phyloP scores from a whole-genome alignment of 1,139 yeast genomes.

The Taiozyma sp. region DNA sequence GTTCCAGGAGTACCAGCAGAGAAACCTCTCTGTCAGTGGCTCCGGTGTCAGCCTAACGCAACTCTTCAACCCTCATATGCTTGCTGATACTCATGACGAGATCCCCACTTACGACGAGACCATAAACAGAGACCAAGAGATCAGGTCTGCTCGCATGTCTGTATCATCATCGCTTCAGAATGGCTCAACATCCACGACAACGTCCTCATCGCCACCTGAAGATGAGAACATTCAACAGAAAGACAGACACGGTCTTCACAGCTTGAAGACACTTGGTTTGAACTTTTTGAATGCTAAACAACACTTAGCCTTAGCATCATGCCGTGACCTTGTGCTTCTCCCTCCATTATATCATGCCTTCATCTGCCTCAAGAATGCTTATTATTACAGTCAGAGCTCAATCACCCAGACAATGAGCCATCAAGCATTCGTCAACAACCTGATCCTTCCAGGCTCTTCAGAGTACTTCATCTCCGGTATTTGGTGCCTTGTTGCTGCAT shows the following conservation, averaged over 20 bases:
- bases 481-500: constrained; percentile 86
- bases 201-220: neutral
- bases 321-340: constrained; percentile 67
- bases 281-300: constrained; percentile 70
- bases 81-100: neutral
- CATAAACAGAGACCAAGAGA: constrained; percentile 7
- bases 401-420: constrained; percentile 2
- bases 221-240: neutral
- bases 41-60: neutral
- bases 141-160: constrained; percentile 3
- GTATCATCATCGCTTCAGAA: constrained; percentile 2
- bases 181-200: neutral
- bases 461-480: constrained; percentile 69
- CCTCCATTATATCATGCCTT: constrained; percentile 59
- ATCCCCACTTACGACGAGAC: constrained; percentile 18
- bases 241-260: neutral
- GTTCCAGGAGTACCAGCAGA: constrained; percentile 15
- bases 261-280: constrained; percentile 54
- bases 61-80: neutral
- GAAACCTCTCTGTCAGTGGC: neutral
- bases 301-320: constrained; percentile 67
- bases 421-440: constrained; percentile 11
- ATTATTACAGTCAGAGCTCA: constrained; percentile 4
- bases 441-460: constrained; percentile 57
- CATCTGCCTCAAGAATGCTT: constrained; percentile 44